A percentile compares a stretch with the other conserved stretches of the same genome.
These are phyloP conservation scores for Madurella mycetomatis DNA, from an alignment of 2,329 filamentous ascomycete genomes.

Conservation along the genomic window DNA sequence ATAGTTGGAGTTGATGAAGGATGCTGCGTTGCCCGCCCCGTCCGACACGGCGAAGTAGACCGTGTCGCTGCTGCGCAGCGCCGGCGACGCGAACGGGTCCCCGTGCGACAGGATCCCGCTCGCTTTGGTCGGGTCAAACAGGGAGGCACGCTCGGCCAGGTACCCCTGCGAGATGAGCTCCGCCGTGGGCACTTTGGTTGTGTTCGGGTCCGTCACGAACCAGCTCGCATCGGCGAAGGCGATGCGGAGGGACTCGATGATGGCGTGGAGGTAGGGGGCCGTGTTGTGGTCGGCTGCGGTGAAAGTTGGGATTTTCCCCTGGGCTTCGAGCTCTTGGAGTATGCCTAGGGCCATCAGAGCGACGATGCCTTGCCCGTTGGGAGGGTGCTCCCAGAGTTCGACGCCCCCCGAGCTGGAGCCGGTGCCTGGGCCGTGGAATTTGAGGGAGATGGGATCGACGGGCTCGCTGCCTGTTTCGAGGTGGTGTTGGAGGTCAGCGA, in stretches of 20 bases:
- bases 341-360: conserved; percentile 93
- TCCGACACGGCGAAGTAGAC: conserved; percentile 92
- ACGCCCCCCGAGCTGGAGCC: conserved; percentile 43
- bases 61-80: conserved; percentile 81
- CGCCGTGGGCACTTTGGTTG: conserved; percentile 62
- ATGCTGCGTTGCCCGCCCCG: conserved; percentile 78
- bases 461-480: conserved; percentile 63
- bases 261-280: conserved; percentile 72
- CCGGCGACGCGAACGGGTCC: conserved; percentile 57
- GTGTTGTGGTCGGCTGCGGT: conserved; percentile 72
- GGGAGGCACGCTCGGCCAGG: conserved; percentile 62
- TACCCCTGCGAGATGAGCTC: conserved; percentile 70
- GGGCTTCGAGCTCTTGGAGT: conserved; percentile 75
- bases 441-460: conserved; percentile 79
- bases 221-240: conserved; percentile 86
- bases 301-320: conserved; percentile 70
- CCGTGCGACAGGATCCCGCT: conserved; percentile 65
- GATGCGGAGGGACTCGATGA: conserved; percentile 84
- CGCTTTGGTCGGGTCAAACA: conserved; percentile 56
- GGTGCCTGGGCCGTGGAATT: conserved; percentile 63
- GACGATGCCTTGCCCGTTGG: conserved; percentile 93
- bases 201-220: conserved; percentile 83
- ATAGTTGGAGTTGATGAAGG: conserved; percentile 96
- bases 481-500: conserved; percentile 78
- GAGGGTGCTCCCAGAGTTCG: conserved; percentile 93